Conservation (phyloP, 2,329 filamentous ascomycete genomes). For the Xylaria sp. region DNA sequence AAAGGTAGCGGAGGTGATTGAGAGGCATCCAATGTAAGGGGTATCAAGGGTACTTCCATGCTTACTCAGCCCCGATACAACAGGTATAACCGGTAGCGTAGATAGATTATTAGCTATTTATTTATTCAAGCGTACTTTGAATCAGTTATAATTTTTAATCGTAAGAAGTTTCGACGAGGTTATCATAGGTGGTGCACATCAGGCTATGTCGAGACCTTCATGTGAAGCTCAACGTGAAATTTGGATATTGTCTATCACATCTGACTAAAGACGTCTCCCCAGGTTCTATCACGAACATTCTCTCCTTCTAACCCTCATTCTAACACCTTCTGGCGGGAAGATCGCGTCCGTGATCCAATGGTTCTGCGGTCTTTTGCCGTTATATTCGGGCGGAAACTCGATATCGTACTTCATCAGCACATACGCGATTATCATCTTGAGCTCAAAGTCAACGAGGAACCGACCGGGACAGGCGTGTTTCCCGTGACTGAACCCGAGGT, state of each 20-base stretch:
- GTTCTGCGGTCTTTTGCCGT: conserved; percentile 40
- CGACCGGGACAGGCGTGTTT: conserved; percentile 56
- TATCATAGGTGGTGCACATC: not conserved
- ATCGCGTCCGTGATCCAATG: conserved; percentile 37
- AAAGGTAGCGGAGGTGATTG: too few relatives aligned
- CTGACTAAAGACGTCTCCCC: not conserved
- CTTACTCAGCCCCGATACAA: too few relatives aligned
- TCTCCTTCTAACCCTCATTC: conserved; percentile 38
- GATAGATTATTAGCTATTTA: too few relatives aligned
- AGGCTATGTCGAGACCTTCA: not conserved
- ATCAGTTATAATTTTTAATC: too few relatives aligned
- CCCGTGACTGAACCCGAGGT: conserved; percentile 54
- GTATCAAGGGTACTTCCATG: too few relatives aligned
- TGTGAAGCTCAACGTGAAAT: not conserved
- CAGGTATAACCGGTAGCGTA: too few relatives aligned
- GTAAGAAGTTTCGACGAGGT: not conserved
- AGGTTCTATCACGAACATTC: not conserved
- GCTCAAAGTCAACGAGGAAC: conserved; percentile 54
- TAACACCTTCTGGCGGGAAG: conserved; percentile 39
- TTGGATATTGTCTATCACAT: not conserved
- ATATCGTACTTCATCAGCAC: conserved; percentile 52
- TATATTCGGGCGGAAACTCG: conserved; percentile 40
- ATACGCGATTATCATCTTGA: conserved; percentile 52
- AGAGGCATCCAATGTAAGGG: too few relatives aligned
- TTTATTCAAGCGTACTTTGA: too few relatives aligned